Evolutionary conservation across 2,329 filamentous ascomycete species (phyloP).

Genomic region (Cyphellophora europaea): DNA sequence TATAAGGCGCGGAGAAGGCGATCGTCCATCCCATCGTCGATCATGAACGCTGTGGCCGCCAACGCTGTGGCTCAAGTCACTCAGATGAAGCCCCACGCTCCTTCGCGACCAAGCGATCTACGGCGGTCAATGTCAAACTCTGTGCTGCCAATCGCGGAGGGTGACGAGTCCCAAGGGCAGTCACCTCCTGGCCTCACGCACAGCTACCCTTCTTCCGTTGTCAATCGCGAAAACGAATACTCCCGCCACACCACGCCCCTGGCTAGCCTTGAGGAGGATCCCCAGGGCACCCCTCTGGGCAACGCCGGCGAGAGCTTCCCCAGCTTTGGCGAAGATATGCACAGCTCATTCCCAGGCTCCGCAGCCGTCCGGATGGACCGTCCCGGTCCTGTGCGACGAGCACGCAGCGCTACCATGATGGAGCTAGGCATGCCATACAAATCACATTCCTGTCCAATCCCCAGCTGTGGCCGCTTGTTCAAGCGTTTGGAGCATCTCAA

Average conservation of each 20-base stretch:
- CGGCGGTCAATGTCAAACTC: constrained; percentile 84
- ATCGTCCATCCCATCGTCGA: constrained; percentile 79
- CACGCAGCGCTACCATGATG: constrained; percentile 90
- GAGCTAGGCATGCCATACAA: constrained; percentile 93
- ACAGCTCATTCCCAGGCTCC: constrained; percentile 46
- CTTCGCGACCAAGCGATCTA: constrained; percentile 79
- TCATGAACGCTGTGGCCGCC: constrained; percentile 59
- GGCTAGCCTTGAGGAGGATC: constrained; percentile 73
- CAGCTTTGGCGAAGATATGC: constrained; percentile 50
- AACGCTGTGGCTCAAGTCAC: constrained; percentile 39
- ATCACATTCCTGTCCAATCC: constrained; percentile 98
- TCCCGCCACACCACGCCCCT: constrained; percentile 88
- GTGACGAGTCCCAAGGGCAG: constrained; percentile 67
- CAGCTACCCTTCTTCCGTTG: constrained; percentile 58
- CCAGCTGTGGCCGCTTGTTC: constrained; percentile 91
- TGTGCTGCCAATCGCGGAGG: constrained; percentile 70
- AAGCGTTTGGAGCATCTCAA: constrained; percentile 99
- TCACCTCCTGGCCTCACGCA: constrained; percentile 70
- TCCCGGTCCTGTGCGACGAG: constrained; percentile 74
- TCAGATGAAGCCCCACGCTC: constrained; percentile 42
- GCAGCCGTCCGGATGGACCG: constrained; percentile 48
- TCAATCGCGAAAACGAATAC: constrained; percentile 67
- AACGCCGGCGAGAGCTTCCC: constrained; percentile 59
- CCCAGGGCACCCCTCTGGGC: constrained; percentile 60
- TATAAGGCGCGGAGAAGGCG: constrained; percentile 95